A percentile compares a stretch with the other conserved stretches of the same genome.
These are phyloP conservation scores for Phanerochaete carnosa DNA, from an alignment of 768 basidiomycete species.

Conservation along the genomic window DNA sequence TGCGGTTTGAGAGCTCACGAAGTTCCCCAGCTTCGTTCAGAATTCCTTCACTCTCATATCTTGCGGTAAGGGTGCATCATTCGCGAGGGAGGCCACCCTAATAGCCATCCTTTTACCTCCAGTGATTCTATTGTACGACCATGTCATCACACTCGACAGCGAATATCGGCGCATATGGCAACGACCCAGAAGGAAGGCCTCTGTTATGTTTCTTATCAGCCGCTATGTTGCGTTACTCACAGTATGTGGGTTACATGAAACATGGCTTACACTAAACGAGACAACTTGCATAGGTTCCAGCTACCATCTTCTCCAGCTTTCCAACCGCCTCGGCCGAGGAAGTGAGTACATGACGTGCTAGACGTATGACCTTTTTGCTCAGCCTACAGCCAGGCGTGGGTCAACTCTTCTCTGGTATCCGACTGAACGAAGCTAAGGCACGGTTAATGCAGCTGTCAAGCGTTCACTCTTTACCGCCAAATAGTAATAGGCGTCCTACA, in stretches of 20 bases:
- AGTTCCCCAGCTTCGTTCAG: no score
- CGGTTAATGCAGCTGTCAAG: constrained; percentile 32
- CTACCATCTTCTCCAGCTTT: neutral
- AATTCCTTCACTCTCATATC: no score
- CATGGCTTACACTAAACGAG: neutral
- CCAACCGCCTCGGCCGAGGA: neutral
- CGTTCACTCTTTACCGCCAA: constrained; percentile 38
- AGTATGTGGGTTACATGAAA: constrained; percentile 8
- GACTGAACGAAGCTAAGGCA: neutral
- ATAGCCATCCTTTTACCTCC: neutral
- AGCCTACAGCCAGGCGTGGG: neutral
- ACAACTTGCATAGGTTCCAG: neutral
- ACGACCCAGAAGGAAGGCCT: neutral
- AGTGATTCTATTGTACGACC: neutral
- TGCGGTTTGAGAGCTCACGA: no score
- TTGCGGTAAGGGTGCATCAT: no score
- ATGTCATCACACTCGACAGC: constrained; percentile 4
- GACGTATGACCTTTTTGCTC: neutral
- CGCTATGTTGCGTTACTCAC: constrained; percentile 20
- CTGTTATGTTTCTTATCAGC: constrained; percentile 17
- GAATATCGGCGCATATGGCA: constrained; percentile 18
- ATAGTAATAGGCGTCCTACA: constrained; percentile 40
- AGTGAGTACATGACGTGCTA: neutral
- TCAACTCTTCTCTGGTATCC: neutral
- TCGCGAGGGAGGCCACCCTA: no score